Percentiles rank a stretch among this genome's conserved stretches.
Conservation (phyloP, 2,329 filamentous ascomycete species). For the Epichloe sp. region DNA sequence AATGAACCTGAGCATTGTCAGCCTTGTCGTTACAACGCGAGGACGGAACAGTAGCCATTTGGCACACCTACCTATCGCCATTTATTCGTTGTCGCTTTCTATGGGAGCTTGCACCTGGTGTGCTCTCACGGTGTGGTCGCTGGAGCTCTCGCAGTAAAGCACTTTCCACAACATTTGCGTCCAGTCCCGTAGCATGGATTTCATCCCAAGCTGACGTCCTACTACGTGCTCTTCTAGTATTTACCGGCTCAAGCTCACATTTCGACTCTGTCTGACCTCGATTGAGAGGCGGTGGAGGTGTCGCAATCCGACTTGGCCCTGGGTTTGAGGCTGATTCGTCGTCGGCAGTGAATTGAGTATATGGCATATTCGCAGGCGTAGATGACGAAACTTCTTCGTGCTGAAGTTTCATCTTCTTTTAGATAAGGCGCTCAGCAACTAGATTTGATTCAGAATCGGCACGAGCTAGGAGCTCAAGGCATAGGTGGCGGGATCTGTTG, state of each 20-base stretch:
- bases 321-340: not conserved
- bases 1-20: slow-evolving; percentile 59
- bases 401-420: not conserved
- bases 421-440: not conserved
- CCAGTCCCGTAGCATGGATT: slow-evolving; percentile 25
- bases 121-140: slow-evolving; percentile 36
- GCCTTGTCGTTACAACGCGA: slow-evolving; percentile 2
- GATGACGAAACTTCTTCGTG: slow-evolving; percentile 13
- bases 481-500: slow-evolving; percentile 11
- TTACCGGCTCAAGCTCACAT: slow-evolving; percentile 22
- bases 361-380: slow-evolving; percentile 16
- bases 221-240: slow-evolving; percentile 22
- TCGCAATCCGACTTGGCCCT: slow-evolving; percentile 24
- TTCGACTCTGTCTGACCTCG: slow-evolving; percentile 29
- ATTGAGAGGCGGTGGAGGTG: slow-evolving; percentile 32
- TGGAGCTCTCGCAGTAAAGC: slow-evolving; percentile 40
- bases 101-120: slow-evolving; percentile 40
- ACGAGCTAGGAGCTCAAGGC: slow-evolving; percentile 6
- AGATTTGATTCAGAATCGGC: not conserved
- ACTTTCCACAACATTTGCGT: slow-evolving; percentile 36
- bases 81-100: slow-evolving; percentile 48
- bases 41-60: not conserved
- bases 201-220: slow-evolving; percentile 23
- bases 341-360: not conserved
- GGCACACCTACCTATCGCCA: slow-evolving; percentile 40